Evolutionary conservation across 164 flowering plant species (phyloP).

Genomic region (Magnolia sinica): DNA sequence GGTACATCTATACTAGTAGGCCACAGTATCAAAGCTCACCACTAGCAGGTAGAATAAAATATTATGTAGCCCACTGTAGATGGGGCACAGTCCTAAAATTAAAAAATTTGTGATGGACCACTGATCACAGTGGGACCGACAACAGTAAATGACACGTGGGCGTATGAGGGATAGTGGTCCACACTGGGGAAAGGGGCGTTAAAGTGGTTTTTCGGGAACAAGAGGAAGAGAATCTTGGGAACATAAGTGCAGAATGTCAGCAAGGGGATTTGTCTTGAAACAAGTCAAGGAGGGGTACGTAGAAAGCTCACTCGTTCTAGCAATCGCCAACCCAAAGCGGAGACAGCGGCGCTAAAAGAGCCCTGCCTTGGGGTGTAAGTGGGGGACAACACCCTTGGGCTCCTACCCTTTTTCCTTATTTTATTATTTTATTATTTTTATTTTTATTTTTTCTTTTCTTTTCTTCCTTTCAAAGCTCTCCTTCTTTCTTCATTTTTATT

Average conservation of each 20-base stretch:
- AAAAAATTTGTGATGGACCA: not conserved
- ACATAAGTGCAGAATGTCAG: conserved; percentile 78
- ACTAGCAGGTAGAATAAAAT: too few species aligned
- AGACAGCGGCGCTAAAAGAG: conserved; percentile 82
- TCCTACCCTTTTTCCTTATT: conserved; percentile 11
- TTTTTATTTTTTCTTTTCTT: not conserved
- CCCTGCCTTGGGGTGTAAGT: conserved; percentile 52
- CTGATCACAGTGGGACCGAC: not conserved
- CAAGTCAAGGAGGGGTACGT: conserved; percentile 42
- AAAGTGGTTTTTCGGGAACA: not conserved
- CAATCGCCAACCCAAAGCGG: conserved; percentile 43
- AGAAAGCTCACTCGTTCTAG: conserved; percentile 3
- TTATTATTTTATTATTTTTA: not conserved
- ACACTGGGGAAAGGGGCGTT: not conserved
- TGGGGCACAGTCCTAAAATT: not conserved
- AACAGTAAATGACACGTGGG: not conserved
- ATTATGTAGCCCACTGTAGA: too few species aligned
- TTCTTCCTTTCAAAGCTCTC: conserved; percentile 5
- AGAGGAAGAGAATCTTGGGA: conserved; percentile 35
- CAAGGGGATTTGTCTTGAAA: conserved; percentile 46
- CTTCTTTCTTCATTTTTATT: not conserved
- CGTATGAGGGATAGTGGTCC: not conserved
- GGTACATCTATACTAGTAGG: too few species aligned
- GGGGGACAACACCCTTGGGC: conserved; percentile 61
- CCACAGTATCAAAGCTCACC: too few species aligned